Percentiles rank a stretch among this genome's conserved stretches.
phyloP scores from a whole-genome alignment of 768 basidiomycete genomes.

The Auricularia sp. region DNA sequence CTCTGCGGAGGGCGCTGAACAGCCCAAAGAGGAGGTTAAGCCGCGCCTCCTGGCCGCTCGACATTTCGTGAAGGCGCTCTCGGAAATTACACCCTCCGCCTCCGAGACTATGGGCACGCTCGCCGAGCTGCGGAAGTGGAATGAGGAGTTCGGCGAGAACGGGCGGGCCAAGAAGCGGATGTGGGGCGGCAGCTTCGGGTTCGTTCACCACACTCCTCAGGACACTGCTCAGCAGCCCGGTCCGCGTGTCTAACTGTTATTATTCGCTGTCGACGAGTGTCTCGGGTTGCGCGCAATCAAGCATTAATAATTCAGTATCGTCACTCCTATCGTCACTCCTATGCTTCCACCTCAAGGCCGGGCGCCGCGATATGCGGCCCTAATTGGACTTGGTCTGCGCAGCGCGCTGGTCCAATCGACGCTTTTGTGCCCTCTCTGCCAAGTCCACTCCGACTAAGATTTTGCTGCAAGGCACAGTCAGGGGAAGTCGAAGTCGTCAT shows the following conservation, averaged over 20 bases:
- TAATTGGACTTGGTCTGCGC: neutral
- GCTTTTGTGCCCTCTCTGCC: constrained; percentile 57
- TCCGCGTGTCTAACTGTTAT: neutral
- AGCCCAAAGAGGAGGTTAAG: neutral
- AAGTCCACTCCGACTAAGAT: constrained; percentile 89
- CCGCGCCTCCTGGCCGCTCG: constrained; percentile 37
- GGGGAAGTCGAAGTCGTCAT: neutral
- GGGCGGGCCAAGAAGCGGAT: constrained; percentile 58
- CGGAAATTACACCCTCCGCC: constrained; percentile 82
- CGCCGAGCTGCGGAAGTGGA: constrained; percentile 74
- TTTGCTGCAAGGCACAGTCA: constrained; percentile 29
- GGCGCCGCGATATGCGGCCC: neutral
- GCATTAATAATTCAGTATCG: constrained; percentile 1
- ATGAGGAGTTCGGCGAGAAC: constrained; percentile 85
- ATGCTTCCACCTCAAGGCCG: too few species aligned
- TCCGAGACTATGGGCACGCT: constrained; percentile 74
- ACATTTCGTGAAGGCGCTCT: constrained; percentile 77
- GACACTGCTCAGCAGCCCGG: constrained; percentile 13
- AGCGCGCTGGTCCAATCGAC: neutral
- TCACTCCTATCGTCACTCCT: too few species aligned
- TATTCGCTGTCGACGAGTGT: neutral
- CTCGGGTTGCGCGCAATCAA: neutral
- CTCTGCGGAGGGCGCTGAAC: neutral
- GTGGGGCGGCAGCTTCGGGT: constrained; percentile 87
- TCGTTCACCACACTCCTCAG: constrained; percentile 37